Conservation (phyloP, 129 eudicot species). For the Artemisia tridentata region DNA sequence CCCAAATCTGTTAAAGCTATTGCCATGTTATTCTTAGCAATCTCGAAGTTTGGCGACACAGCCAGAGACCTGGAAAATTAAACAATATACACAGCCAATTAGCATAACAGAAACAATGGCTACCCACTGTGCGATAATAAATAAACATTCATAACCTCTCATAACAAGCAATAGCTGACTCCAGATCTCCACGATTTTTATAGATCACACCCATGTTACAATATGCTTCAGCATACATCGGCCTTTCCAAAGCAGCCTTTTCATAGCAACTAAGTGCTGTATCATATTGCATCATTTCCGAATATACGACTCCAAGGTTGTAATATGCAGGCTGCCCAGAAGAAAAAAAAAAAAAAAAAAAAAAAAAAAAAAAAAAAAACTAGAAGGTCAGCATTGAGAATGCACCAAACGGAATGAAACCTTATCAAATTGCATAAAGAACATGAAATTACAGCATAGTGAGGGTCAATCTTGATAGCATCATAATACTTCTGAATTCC, state of each 20-base stretch:
- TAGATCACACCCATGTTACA: slow-evolving; percentile 99
- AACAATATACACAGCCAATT: slow-evolving; percentile 23
- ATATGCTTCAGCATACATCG: slow-evolving; percentile 99
- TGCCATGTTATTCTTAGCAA: slow-evolving; percentile 98
- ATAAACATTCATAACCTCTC: slow-evolving; percentile 57
- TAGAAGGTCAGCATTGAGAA: slow-evolving; percentile 24
- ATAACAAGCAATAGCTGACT: slow-evolving; percentile 94
- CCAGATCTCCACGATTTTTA: slow-evolving; percentile 91
- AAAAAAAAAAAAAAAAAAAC: no score
- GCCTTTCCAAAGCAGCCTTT: slow-evolving; percentile 93
- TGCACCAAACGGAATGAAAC: slow-evolving; percentile 8
- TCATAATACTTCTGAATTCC: slow-evolving; percentile 95
- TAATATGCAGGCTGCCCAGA: slow-evolving; percentile 93
- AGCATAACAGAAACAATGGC: slow-evolving; percentile 11
- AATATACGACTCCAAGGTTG: slow-evolving; percentile 95
- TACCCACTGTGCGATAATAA: slow-evolving; percentile 4
- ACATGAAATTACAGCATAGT: slow-evolving; percentile 71
- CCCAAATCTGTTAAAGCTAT: slow-evolving; percentile 96
- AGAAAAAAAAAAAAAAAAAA: no score
- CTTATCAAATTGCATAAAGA: slow-evolving; percentile 9
- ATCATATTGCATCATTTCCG: slow-evolving; percentile 97
- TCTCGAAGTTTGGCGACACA: slow-evolving; percentile 97
- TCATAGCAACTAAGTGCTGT: slow-evolving; percentile 64
- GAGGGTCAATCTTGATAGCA: slow-evolving; percentile 90
- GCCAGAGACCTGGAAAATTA: slow-evolving; percentile 74